These are phyloP conservation scores for Microcos paniculata DNA, from an alignment of 345 rosid genomes.

Conservation along the genomic window DNA sequence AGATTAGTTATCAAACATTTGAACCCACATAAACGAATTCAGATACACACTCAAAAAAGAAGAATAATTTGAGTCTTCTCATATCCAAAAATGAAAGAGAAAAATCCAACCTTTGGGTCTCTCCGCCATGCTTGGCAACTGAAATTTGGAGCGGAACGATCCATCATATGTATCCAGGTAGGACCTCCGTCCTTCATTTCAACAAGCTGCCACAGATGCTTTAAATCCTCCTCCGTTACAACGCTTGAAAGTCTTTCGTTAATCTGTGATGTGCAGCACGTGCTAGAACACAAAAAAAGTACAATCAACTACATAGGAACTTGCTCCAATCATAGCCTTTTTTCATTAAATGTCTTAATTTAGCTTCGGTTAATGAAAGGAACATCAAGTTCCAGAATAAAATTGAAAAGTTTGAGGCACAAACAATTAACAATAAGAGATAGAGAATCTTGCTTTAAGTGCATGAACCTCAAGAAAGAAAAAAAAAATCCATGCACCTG, in stretches of 20 bases:
- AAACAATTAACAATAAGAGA: constrained; percentile 12
- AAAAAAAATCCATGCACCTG: constrained; percentile 26
- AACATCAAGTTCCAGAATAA: background rate
- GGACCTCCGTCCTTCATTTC: constrained; percentile 80
- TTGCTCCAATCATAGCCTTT: background rate
- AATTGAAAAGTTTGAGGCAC: background rate
- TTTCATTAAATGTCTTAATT: background rate
- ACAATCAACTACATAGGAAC: constrained; percentile 1
- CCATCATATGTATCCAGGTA: constrained; percentile 75
- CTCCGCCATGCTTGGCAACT: constrained; percentile 76
- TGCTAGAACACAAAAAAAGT: constrained; percentile 6
- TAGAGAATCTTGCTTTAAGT: background rate
- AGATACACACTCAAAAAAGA: background rate
- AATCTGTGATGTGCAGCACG: constrained; percentile 27
- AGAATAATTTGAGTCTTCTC: background rate
- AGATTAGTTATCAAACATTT: background rate
- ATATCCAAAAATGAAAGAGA: background rate
- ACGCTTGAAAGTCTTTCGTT: constrained; percentile 39
- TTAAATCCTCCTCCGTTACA: constrained; percentile 63
- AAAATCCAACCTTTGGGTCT: constrained; percentile 52
- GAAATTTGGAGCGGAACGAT: constrained; percentile 58
- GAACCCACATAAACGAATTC: background rate
- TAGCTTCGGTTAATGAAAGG: background rate
- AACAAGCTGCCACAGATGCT: constrained; percentile 53
- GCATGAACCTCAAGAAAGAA: background rate